Evolutionary conservation across 768 basidiomycete genomes (phyloP), one percentile per base, ranked within the genome.

Genomic region (Pisolithus microcarpus): DNA sequence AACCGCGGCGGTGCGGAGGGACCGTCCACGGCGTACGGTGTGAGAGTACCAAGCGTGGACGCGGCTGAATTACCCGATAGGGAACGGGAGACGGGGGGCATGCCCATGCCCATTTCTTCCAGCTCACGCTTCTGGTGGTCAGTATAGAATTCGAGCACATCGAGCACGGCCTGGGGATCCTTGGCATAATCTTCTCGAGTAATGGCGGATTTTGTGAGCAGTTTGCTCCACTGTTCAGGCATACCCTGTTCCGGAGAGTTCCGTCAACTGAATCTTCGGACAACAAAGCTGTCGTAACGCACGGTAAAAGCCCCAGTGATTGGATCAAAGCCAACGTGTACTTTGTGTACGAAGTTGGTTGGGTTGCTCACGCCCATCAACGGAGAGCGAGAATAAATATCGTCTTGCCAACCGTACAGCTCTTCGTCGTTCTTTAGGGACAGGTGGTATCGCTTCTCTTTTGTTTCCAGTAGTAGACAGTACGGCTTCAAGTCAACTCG

Each of bases 281-380:
- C 30, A 23, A 19, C 26, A 30, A 26, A 19, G 5, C 39, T 15
- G 48, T 42, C 18, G 50, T n/a, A 36, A 77, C 88, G 59, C 61
- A 90, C 91, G 15, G 94, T 97, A 68, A 99, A 99, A 15, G 84
- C 91, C 10, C 95, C 95, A 38, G 87, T 87, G 40, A 89, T 75
- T 2, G 93, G 90, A 70, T 99, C 95, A 60, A 94, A 97, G 3
- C 93, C 94, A 51, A 98, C 95, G 68, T 98, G 95, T 2, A 98
- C 93, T 65, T 97, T 93, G 73, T 99, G 95, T 0, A 97, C 91
- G 63, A 99, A 98, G 68, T 99, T 95, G 7, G 94, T 97, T 0
- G 95, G 95, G 58, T 87, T 87, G 65, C 85, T 86, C 40, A 94
- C 89, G 24, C 95, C 91, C 84, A 94, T 90, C 45, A 93, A 74